Percentiles rank a stretch among this genome's conserved stretches.
These are phyloP conservation scores for Sphagnum fallax DNA, from an alignment of 228 moss, liverwort and hornwort species.

Conservation along the genomic window DNA sequence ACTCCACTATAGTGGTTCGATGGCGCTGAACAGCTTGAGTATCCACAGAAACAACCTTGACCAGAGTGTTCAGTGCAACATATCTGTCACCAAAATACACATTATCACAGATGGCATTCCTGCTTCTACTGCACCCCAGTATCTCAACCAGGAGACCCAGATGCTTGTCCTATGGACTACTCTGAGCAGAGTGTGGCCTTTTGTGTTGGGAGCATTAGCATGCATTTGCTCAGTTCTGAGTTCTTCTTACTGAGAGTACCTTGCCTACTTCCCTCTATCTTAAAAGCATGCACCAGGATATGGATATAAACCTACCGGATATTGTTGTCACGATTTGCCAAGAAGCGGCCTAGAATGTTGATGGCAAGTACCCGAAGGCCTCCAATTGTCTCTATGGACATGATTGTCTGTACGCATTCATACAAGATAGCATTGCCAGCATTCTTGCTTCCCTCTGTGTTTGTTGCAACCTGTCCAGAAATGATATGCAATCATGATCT, in stretches of 20 bases:
- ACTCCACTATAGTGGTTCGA: slow-evolving; percentile 48
- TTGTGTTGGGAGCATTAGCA: no score
- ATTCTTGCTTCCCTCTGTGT: slow-evolving; percentile 87
- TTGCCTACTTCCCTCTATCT: no score
- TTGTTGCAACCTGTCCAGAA: slow-evolving; percentile 75
- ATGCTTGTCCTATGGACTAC: no score
- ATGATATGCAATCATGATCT: slow-evolving; percentile 1
- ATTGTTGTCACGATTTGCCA: slow-evolving; percentile 89
- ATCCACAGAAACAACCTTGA: slow-evolving; percentile 56
- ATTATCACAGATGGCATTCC: neutral
- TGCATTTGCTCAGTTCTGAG: no score
- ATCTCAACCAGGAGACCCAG: no score
- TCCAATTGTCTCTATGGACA: slow-evolving; percentile 84
- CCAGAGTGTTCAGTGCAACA: slow-evolving; percentile 61
- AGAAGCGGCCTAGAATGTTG: slow-evolving; percentile 83
- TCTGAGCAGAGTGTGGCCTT: no score
- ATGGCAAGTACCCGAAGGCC: slow-evolving; percentile 79
- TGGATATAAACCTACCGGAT: slow-evolving; percentile 42
- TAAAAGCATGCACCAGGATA: no score
- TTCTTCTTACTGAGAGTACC: no score
- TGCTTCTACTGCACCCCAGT: no score
- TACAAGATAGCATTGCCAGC: slow-evolving; percentile 92
- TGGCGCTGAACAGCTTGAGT: slow-evolving; percentile 67
- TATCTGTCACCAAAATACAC: slow-evolving; percentile 22
- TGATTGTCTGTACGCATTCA: slow-evolving; percentile 87